Conservation (phyloP, 176 grass and related monocot species). For the Carex littledalei region DNA sequence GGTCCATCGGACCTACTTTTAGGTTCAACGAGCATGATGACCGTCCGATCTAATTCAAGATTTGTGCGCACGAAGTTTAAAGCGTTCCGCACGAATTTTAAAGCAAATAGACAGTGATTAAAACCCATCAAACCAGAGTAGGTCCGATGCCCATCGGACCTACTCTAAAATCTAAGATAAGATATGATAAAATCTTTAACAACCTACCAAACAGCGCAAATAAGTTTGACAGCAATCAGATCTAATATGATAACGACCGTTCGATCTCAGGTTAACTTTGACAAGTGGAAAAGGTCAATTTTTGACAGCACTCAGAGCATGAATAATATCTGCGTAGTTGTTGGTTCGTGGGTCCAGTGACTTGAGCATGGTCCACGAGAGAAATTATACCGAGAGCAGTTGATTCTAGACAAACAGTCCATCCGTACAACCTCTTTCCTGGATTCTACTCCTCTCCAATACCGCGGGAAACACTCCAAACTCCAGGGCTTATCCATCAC, state of each 20-base stretch:
- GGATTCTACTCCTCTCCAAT: neutral
- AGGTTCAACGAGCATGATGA: too few relatives aligned
- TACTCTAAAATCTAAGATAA: too few relatives aligned
- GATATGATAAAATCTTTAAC: neutral
- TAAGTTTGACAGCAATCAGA: neutral
- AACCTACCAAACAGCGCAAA: neutral
- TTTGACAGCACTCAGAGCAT: neutral
- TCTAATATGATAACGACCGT: neutral
- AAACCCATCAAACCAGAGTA: too few relatives aligned
- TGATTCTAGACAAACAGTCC: neutral
- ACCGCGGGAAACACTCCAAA: neutral
- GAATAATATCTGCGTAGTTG: neutral
- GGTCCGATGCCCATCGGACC: too few relatives aligned
- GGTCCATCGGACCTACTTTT: too few relatives aligned
- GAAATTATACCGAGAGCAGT: neutral
- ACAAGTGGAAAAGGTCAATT: neutral
- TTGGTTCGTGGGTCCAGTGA: neutral
- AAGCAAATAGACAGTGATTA: too few relatives aligned
- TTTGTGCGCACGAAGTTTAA: too few relatives aligned
- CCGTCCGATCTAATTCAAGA: too few relatives aligned
- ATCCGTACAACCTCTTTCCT: neutral
- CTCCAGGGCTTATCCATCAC: neutral
- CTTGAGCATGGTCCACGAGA: neutral
- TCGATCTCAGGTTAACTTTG: neutral
- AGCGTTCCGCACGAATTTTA: too few relatives aligned